Percentiles rank a stretch among this genome's conserved stretches.
phyloP scores from a whole-genome alignment of 1,139 yeast species.

The Suhomyces taliae region DNA sequence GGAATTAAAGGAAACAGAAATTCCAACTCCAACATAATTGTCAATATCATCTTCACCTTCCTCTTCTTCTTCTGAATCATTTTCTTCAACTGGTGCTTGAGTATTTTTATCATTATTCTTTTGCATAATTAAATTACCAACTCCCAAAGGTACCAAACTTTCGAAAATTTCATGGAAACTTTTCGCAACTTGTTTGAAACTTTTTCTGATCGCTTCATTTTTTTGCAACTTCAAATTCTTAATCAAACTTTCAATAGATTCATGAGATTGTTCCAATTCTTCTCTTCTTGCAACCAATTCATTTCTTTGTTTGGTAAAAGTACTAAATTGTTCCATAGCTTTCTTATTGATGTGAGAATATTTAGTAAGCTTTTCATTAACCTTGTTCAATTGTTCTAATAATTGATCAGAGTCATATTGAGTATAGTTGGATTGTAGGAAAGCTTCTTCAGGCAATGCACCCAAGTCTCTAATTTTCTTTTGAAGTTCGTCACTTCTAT shows the following conservation, averaged over 20 bases:
- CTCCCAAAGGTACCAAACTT: slow-evolving; percentile 79
- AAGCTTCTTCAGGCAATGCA: slow-evolving; percentile 84
- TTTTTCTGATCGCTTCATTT: slow-evolving; percentile 75
- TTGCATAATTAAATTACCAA: slow-evolving; percentile 72
- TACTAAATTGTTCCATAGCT: slow-evolving; percentile 81
- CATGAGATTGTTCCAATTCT: slow-evolving; percentile 70
- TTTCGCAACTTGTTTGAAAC: slow-evolving; percentile 74
- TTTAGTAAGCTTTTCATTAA: slow-evolving; percentile 58
- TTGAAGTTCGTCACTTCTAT: slow-evolving; percentile 71
- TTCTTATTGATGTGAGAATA: slow-evolving; percentile 84
- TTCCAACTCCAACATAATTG: slow-evolving; percentile 77
- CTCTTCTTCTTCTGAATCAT: slow-evolving; percentile 19
- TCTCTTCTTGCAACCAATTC: slow-evolving; percentile 62
- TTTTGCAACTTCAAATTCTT: slow-evolving; percentile 74
- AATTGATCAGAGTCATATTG: slow-evolving; percentile 54
- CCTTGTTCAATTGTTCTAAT: slow-evolving; percentile 53
- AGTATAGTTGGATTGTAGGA: slow-evolving; percentile 42
- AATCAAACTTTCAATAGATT: slow-evolving; percentile 72
- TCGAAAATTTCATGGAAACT: slow-evolving; percentile 77
- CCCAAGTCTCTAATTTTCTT: slow-evolving; percentile 81
- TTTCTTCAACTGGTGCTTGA: slow-evolving; percentile 11
- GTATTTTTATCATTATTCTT: slow-evolving; percentile 23
- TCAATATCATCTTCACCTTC: slow-evolving; percentile 36
- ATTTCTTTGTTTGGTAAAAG: slow-evolving; percentile 72
- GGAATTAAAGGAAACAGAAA: slow-evolving; percentile 88